phyloP scores from a whole-genome alignment of 257 asterid species.

The Verbascum thapsus region DNA sequence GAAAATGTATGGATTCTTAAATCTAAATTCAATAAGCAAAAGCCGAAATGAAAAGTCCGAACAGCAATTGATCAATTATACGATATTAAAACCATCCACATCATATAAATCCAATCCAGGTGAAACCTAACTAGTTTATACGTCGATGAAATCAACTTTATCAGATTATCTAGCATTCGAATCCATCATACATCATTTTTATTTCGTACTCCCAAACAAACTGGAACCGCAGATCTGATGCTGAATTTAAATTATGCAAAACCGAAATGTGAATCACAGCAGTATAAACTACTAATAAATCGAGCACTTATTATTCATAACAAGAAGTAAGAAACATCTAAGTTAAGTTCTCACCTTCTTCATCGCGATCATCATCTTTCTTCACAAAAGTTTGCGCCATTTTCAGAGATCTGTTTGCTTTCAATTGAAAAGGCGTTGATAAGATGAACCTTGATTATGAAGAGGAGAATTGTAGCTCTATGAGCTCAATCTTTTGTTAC shows the following conservation, averaged over 20 bases:
- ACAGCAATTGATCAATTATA: too few relatives aligned
- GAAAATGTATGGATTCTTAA: slow-evolving; percentile 21
- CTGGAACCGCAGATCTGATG: slow-evolving; percentile 49
- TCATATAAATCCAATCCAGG: neutral
- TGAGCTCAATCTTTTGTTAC: neutral
- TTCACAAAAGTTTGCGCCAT: slow-evolving; percentile 73
- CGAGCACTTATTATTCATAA: slow-evolving; percentile 14
- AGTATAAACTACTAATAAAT: neutral
- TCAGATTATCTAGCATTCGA: slow-evolving; percentile 14
- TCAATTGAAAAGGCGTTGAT: slow-evolving; percentile 20
- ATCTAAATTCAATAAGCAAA: neutral
- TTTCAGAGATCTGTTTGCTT: slow-evolving; percentile 50
- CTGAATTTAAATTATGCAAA: slow-evolving; percentile 20
- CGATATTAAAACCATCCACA: slow-evolving; percentile 19
- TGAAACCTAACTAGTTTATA: neutral
- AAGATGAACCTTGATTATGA: neutral
- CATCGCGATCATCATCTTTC: slow-evolving; percentile 76
- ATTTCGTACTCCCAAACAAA: neutral
- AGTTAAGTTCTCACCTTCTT: slow-evolving; percentile 57
- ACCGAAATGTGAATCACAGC: slow-evolving; percentile 22
- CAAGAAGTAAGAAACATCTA: neutral
- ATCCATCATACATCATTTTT: neutral
- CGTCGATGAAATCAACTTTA: too few relatives aligned
- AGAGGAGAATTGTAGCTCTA: slow-evolving; percentile 32
- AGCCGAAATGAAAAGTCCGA: slow-evolving; percentile 8